These are phyloP conservation scores for Arthrinium phaeospermum DNA, from an alignment of 2,329 filamentous ascomycete genomes.

Conservation along the genomic window DNA sequence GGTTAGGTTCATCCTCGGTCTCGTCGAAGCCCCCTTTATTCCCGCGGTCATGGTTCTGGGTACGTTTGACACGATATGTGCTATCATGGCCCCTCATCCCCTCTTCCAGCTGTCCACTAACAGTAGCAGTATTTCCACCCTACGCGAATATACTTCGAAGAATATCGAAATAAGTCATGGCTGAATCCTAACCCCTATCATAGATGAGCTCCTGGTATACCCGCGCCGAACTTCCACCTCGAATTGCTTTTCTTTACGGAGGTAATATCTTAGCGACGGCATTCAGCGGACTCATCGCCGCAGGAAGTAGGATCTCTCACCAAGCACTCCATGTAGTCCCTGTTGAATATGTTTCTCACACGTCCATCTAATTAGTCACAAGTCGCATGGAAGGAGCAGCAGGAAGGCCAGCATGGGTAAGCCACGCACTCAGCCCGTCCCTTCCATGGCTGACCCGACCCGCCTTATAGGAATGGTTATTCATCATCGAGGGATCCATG, in stretches of 20 bases:
- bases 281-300: slow-evolving; percentile 46
- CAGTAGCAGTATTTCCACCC: background rate
- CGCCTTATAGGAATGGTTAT: slow-evolving; percentile 33
- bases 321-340: background rate
- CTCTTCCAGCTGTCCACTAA: background rate
- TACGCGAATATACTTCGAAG: too few species aligned
- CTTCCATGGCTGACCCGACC: background rate
- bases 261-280: slow-evolving; percentile 45
- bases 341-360: background rate
- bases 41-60: slow-evolving; percentile 29
- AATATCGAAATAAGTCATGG: background rate
- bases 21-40: slow-evolving; percentile 30
- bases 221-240: slow-evolving; percentile 38
- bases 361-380: background rate
- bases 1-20: slow-evolving; percentile 29
- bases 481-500: slow-evolving; percentile 29
- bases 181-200: background rate
- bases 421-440: background rate
- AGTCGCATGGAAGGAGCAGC: background rate
- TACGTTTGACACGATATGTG: slow-evolving; percentile 29
- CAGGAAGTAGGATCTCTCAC: slow-evolving; percentile 31
- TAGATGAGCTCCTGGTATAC: slow-evolving; percentile 1
- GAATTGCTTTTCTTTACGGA: slow-evolving; percentile 48
- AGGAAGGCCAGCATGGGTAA: background rate
- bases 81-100: too few species aligned